Percentiles rank a stretch among this genome's conserved stretches.
Conservation (phyloP, 2,329 filamentous ascomycete genomes). For the Clarireedia sp. region DNA sequence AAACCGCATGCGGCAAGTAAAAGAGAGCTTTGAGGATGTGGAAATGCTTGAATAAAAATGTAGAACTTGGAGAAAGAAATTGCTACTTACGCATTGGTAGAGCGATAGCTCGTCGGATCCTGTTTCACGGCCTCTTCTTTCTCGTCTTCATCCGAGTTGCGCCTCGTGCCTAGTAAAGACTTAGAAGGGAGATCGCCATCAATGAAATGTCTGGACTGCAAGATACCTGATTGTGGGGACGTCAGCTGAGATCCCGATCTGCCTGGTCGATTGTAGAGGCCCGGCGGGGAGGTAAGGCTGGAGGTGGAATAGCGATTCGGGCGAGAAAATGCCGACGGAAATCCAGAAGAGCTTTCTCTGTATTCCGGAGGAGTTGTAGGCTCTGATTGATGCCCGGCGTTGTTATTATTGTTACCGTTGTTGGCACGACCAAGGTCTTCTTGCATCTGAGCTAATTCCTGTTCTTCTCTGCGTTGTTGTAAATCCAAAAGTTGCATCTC, state of each 20-base stretch:
- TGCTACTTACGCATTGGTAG: constrained; percentile 70
- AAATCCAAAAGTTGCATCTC: constrained; percentile 87
- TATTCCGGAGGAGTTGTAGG: constrained; percentile 95
- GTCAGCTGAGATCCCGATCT: constrained; percentile 73
- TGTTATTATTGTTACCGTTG: constrained; percentile 33
- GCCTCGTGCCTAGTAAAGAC: constrained; percentile 77
- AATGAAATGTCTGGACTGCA: constrained; percentile 50
- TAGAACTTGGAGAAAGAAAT: neutral
- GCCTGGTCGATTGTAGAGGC: constrained; percentile 63
- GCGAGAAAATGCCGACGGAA: constrained; percentile 72
- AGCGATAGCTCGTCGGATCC: constrained; percentile 63
- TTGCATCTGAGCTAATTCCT: constrained; percentile 78
- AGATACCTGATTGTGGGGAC: constrained; percentile 62
- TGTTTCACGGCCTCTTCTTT: constrained; percentile 68
- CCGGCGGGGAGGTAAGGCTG: constrained; percentile 74
- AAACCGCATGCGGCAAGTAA: too few relatives aligned
- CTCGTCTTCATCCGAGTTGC: constrained; percentile 87
- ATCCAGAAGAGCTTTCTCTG: constrained; percentile 61
- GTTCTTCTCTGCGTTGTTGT: constrained; percentile 73
- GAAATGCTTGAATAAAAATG: neutral
- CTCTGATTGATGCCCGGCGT: constrained; percentile 71
- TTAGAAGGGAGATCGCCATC: constrained; percentile 67
- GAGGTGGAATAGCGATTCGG: constrained; percentile 86
- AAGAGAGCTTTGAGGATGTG: neutral
- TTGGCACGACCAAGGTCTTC: constrained; percentile 60